These are phyloP conservation scores for Phytophthora sp. DNA, from an alignment of 352 stramenopile species.

Conservation along the genomic window DNA sequence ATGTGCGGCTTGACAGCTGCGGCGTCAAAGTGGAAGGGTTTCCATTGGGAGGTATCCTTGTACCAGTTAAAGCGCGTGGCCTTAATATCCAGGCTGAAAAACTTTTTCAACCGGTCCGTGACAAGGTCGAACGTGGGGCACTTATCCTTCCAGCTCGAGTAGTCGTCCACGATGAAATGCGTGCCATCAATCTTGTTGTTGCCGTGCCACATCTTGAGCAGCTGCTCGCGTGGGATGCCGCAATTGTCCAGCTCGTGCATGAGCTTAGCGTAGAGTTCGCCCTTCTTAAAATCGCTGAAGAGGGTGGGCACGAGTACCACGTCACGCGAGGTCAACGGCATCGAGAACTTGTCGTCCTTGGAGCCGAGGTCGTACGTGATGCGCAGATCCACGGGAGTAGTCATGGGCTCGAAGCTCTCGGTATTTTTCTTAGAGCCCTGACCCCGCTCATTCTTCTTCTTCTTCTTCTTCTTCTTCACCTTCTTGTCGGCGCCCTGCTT, in stretches of 20 bases:
- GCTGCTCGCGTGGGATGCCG: slow-evolving; percentile 62
- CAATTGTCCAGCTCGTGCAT: slow-evolving; percentile 68
- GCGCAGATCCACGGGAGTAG: slow-evolving; percentile 70
- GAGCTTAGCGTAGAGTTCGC: slow-evolving; percentile 74
- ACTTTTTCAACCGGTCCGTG: slow-evolving; percentile 80
- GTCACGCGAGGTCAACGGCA: slow-evolving; percentile 62
- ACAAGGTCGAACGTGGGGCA: slow-evolving; percentile 87
- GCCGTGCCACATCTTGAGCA: slow-evolving; percentile 87
- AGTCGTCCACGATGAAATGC: slow-evolving; percentile 93
- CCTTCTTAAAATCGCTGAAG: slow-evolving; percentile 77
- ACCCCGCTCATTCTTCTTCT: slow-evolving; percentile 45
- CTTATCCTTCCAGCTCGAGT: slow-evolving; percentile 75
- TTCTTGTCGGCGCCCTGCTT: slow-evolving; percentile 36
- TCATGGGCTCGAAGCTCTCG: slow-evolving; percentile 78
- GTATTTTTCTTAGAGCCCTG: slow-evolving; percentile 76
- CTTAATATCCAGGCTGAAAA: slow-evolving; percentile 89
- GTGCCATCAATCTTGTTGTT: slow-evolving; percentile 92
- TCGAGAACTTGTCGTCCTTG: slow-evolving; percentile 64
- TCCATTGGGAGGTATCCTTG: slow-evolving; percentile 93
- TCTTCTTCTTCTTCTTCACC: slow-evolving; percentile 50
- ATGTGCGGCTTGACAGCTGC: slow-evolving; percentile 94
- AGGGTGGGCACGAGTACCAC: slow-evolving; percentile 75
- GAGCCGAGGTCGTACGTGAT: slow-evolving; percentile 71
- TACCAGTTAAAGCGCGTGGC: slow-evolving; percentile 97
- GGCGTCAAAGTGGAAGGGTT: slow-evolving; percentile 93